These are phyloP conservation scores for Pezicula carpinea DNA, from an alignment of 2,329 filamentous ascomycete species.

Conservation along the genomic window DNA sequence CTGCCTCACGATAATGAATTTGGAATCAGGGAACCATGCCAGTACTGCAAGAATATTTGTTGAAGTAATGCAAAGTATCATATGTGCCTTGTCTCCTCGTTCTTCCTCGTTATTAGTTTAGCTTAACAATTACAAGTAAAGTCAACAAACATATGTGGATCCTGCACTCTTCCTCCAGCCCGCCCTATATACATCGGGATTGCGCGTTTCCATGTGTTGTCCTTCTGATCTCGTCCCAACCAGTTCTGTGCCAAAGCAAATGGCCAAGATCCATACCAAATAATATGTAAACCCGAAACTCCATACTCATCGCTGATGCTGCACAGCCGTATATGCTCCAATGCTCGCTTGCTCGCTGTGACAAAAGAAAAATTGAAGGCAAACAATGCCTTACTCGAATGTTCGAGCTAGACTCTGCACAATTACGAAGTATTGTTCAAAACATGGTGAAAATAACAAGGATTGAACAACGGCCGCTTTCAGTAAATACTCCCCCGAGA, in stretches of 20 bases:
- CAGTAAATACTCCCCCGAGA: constrained; percentile 21
- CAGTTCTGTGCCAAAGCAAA: constrained; percentile 4
- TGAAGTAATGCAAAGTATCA: no score
- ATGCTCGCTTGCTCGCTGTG: constrained; percentile 14
- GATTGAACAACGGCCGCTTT: neutral
- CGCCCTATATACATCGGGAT: neutral
- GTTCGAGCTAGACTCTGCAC: neutral
- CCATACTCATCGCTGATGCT: constrained; percentile 18
- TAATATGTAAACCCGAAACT: constrained; percentile 6
- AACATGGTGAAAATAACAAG: constrained; percentile 1
- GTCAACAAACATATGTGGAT: neutral
- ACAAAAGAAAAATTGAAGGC: constrained; percentile 5
- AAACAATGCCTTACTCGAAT: neutral
- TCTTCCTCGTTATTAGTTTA: neutral
- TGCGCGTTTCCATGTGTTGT: neutral
- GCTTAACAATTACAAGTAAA: neutral
- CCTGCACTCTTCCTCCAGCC: neutral
- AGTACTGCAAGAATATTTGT: no score
- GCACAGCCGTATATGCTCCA: constrained; percentile 11
- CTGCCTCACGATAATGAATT: no score
- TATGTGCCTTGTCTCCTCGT: neutral
- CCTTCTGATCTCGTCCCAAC: neutral
- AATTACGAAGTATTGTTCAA: constrained; percentile 1
- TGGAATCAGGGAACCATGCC: no score
- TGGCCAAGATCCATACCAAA: neutral